Evolutionary conservation across 129 eudicot genomes (phyloP), one percentile per base, ranked within the genome.

Genomic region (Erigeron canadensis): DNA sequence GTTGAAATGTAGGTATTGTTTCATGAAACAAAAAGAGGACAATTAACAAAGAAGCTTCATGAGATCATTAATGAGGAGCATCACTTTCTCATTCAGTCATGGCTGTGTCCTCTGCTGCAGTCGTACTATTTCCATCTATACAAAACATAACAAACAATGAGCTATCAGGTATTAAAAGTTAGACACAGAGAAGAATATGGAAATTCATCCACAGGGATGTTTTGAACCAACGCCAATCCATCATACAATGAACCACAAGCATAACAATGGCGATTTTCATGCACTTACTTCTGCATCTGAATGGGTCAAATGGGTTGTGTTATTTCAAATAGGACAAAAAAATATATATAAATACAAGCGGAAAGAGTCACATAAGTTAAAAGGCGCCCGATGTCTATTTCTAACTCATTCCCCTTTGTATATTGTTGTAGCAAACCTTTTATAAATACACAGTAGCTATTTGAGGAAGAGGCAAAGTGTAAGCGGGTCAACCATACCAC

Each of bases 51-150:
- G 53, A 65, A 64, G 64, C 72, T n/a, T 45, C 69, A 60, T 72
- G 69, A 72, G 59, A 72, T 46, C 69, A 71, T 71, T 62, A 74
- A 28, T 67, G 44, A 62, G 67, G 47, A 54, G 23, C 64, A 58
- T 13, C 43, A 57, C 68, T 66, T 67, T 75, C 70, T 70, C 76
- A 77, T 77, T 62, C 81, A 70, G 63, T 70, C 81, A 77, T 61
- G 21, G 65, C 22, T 46, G 56, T 57, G 44, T 77, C 77, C 18
- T 70, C 77, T 43, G 77, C 48, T 44, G 77, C 23, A 10, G 72
- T 72, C 8, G 42, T 63, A 70, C 65, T 43, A 37, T 70, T 63
- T 63, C 76, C 81, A 70, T 71, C 77, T 70, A 70, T 70, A 50
- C 40, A 77, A 50, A 9, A 50, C 39, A 71, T n/a, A 41, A 6